Conservation (phyloP, 345 rosid species). For the Dimocarpus longan region DNA sequence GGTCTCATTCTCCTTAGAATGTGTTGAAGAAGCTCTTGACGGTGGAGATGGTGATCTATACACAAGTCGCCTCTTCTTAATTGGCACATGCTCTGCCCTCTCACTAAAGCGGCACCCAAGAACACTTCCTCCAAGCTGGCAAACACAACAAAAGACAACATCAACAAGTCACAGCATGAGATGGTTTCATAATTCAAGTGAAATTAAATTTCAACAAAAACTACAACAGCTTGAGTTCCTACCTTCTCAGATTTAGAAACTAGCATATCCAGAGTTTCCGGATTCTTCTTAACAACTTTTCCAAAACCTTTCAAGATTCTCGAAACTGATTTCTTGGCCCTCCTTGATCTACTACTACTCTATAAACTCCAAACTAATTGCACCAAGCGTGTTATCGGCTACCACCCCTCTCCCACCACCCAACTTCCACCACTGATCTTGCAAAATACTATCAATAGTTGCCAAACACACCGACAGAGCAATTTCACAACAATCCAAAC, state of each 20-base stretch:
- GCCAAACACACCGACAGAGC: not conserved
- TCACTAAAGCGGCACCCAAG: conserved; percentile 24
- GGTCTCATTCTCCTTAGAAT: conserved; percentile 4
- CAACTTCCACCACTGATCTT: conserved; percentile 11
- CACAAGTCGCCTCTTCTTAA: conserved; percentile 28
- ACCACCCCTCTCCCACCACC: conserved; percentile 15
- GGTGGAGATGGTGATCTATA: conserved; percentile 17
- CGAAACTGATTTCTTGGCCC: conserved; percentile 13
- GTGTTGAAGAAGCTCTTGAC: conserved; percentile 1
- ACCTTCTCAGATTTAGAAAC: conserved; percentile 30
- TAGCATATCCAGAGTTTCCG: conserved; percentile 12
- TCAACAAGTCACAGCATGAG: not conserved
- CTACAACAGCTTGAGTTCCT: not conserved
- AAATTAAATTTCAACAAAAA: not conserved
- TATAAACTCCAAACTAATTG: conserved; percentile 3
- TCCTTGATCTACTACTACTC: conserved; percentile 18
- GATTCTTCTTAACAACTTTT: not conserved
- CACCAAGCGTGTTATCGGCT: conserved; percentile 11
- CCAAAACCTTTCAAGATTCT: conserved; percentile 8
- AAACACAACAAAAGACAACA: conserved; percentile 8
- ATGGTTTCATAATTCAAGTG: not conserved
- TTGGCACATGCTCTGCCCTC: conserved; percentile 25
- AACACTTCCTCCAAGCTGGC: conserved; percentile 22
- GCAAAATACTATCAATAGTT: not conserved
- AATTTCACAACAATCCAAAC: not conserved